Conservation (phyloP, 768 basidiomycete species). For the Podaxis mareebaensis region DNA sequence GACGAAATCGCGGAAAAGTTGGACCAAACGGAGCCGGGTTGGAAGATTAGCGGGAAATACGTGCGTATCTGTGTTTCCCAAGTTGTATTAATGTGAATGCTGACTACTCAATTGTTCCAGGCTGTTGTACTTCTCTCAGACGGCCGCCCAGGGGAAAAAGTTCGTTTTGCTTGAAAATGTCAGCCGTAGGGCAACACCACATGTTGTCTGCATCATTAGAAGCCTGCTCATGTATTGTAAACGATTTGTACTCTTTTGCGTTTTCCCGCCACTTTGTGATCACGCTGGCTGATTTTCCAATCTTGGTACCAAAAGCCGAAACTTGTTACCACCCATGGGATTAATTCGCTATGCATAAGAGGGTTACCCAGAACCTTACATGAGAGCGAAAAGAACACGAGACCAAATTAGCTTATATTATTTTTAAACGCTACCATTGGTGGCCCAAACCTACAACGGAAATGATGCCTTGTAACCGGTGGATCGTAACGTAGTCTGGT, state of each 20-base stretch:
- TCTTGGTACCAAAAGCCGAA: neutral
- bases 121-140: conserved; percentile 87
- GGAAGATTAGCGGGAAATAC: conserved; percentile 98
- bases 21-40: conserved; percentile 86
- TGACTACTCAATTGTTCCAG: conserved; percentile 34
- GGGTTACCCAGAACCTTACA: neutral
- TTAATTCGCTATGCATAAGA: neutral
- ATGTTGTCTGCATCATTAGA: conserved; percentile 2
- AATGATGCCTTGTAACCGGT: neutral
- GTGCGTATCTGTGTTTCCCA: conserved; percentile 44
- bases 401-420: neutral
- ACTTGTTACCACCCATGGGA: neutral
- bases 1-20: conserved; percentile 74
- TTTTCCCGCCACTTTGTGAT: neutral
- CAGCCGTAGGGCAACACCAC: neutral
- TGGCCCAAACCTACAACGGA: neutral
- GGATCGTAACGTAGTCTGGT: neutral
- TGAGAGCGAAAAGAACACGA: neutral
- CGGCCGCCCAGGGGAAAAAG: conserved; percentile 87
- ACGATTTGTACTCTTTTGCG: neutral
- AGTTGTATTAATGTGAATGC: conserved; percentile 1
- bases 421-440: neutral
- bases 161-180: conserved; percentile 56
- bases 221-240: neutral
- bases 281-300: neutral